Evolutionary conservation across 495 filamentous ascomycete species (phyloP), one percentile per base, ranked within the genome.

Genomic region (Aspergillus leporis): DNA sequence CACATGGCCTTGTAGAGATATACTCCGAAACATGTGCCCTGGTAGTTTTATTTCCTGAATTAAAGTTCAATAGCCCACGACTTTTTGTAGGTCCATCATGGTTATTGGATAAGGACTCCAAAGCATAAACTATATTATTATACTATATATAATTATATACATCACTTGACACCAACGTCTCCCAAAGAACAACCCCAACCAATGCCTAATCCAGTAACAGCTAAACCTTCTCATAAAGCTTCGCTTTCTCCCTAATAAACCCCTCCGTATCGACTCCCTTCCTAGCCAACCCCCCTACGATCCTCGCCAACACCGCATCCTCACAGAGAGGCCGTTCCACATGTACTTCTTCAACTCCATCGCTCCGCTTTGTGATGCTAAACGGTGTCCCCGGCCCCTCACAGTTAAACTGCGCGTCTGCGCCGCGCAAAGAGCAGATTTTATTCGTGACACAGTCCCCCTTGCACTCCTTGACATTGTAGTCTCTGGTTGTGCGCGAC

Each of bases 361-460:
- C 22, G 10, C 30, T 46, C 23, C 30, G 34, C 1, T 36, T 32
- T 16, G 31, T 47, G 32, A 61, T 62, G 2, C 63, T 46, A 57
- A 53, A 40, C 5, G 21, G 28, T 4, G 31, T 18, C 9, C 50
- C 50, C 28, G 10, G 19, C 10, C 31, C 31, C 30, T 22, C 53
- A 55, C 72, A 75, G 43, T 67, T 72, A 51, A 66, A 70, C 62
- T 74, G 72, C 18, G 72, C 61, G 43, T 75, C 63, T 0, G 72
- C 73, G 32, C 66, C 75, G n/a, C 78, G 68, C 38, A 82, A 51
- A 18, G 66, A 58, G 52, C 78, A 81, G 36, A 82, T 76, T 57
- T 76, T 69, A 8, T 61, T 51, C 5, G 61, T 70, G 51, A 69
- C 66, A 51, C 79, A 82, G 9, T 55, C 61, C 0, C 68, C 73